phyloP scores from a whole-genome alignment of 1,284 basidiomycete species.

The Veloboletus limbatus region DNA sequence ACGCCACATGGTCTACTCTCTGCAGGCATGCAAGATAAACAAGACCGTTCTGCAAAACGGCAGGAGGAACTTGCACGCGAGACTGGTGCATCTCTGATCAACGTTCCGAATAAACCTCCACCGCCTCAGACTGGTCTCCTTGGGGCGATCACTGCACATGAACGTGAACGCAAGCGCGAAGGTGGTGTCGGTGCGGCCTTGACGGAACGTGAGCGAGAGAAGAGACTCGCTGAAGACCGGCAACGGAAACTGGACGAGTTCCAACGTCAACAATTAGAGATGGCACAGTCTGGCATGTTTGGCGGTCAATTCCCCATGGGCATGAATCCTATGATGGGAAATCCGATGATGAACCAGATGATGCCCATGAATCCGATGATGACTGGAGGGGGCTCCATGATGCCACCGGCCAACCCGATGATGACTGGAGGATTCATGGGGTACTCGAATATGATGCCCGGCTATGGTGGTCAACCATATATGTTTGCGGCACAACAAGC shows the following conservation, averaged over 20 bases:
- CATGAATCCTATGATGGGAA: conserved; percentile 42
- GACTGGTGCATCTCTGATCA: conserved; percentile 85
- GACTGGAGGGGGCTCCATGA: conserved; percentile 40
- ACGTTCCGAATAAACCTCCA: conserved; percentile 91
- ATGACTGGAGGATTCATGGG: conserved; percentile 49
- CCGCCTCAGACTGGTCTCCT: conserved; percentile 94
- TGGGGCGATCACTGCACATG: conserved; percentile 93
- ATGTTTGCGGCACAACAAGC: conserved; percentile 90
- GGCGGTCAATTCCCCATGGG: conserved; percentile 43
- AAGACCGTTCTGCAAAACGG: conserved; percentile 91
- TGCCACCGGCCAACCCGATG: conserved; percentile 44
- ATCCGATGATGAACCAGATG: conserved; percentile 45
- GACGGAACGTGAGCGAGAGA: conserved; percentile 93
- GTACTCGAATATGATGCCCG: conserved; percentile 64
- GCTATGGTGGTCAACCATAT: conserved; percentile 70
- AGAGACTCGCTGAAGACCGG: conserved; percentile 84
- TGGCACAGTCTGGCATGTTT: conserved; percentile 78
- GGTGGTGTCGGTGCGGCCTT: conserved; percentile 93
- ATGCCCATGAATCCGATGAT: conserved; percentile 60
- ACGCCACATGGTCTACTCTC: conserved; percentile 92
- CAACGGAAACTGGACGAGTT: conserved; percentile 90
- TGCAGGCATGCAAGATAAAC: conserved; percentile 92
- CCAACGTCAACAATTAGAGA: conserved; percentile 85
- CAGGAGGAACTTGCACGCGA: conserved; percentile 93
- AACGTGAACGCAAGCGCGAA: conserved; percentile 90